Percentiles rank a stretch among this genome's conserved stretches.
These are phyloP conservation scores for Fraxinus velutina DNA, from an alignment of 305 asterid species.

Conservation along the genomic window DNA sequence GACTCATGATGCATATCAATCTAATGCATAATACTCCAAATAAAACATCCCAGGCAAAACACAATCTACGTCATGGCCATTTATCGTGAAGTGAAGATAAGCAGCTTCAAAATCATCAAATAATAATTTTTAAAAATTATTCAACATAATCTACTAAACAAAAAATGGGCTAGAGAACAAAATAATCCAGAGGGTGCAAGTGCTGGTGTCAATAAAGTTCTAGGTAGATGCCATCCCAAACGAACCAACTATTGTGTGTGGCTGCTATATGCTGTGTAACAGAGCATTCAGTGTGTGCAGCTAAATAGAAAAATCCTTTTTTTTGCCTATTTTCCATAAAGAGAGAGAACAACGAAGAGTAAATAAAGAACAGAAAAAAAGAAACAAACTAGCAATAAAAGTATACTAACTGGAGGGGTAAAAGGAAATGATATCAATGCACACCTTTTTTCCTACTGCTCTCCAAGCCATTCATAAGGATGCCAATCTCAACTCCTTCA, in stretches of 20 bases:
- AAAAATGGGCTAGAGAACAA: background rate
- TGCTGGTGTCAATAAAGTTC: background rate
- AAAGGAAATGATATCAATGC: constrained; percentile 14
- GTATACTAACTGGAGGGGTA: background rate
- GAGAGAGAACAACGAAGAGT: background rate
- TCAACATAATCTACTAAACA: background rate
- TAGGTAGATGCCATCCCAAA: background rate
- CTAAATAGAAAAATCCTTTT: too few relatives aligned
- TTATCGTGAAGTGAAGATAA: background rate
- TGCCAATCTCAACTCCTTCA: constrained; percentile 29
- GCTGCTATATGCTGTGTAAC: background rate
- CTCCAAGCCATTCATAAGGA: constrained; percentile 80
- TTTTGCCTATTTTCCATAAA: background rate
- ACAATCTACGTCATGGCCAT: background rate
- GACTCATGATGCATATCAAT: background rate
- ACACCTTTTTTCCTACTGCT: constrained; percentile 61
- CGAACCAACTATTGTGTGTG: background rate
- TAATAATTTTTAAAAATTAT: background rate
- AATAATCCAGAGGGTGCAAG: background rate
- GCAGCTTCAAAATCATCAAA: background rate
- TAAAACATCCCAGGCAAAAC: background rate
- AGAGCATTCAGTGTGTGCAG: background rate
- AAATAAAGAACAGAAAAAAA: background rate
- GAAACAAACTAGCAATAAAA: too few relatives aligned
- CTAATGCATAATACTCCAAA: background rate